phyloP scores from a whole-genome alignment of 208 protist genomes.

The Crithidia bombi region DNA sequence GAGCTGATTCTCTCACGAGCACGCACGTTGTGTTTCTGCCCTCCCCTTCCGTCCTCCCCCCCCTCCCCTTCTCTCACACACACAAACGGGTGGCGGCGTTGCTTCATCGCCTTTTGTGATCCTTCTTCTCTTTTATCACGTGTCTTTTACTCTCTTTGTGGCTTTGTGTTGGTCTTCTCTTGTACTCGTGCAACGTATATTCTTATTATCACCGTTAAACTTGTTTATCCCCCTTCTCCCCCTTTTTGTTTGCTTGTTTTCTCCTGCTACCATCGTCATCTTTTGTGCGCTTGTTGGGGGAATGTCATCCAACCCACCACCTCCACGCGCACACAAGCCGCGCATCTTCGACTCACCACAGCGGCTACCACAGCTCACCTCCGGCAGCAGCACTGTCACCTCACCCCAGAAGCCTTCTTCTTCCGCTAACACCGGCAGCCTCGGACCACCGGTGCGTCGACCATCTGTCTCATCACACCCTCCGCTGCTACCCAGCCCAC shows the following conservation, averaged over 20 bases:
- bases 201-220: no score
- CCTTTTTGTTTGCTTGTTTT: constrained; percentile 10
- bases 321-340: constrained; percentile 14
- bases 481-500: neutral
- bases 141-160: neutral
- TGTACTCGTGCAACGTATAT: neutral
- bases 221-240: constrained; percentile 5
- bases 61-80: no score
- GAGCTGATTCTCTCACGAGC: no score
- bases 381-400: constrained; percentile 8
- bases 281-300: constrained; percentile 6
- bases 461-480: neutral
- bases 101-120: no score
- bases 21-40: no score
- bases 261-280: neutral
- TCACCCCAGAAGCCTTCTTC: constrained; percentile 8
- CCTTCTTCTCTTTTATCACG: neutral
- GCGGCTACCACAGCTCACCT: constrained; percentile 5
- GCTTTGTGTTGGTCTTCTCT: neutral
- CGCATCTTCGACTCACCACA: constrained; percentile 14
- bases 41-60: no score
- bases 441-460: neutral
- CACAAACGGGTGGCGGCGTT: no score
- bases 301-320: constrained; percentile 20
- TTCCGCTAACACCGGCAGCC: constrained; percentile 1